Evolutionary conservation across 495 filamentous ascomycete genomes (phyloP), one percentile per base, ranked within the genome.

Genomic region (Parmelia sp.): DNA sequence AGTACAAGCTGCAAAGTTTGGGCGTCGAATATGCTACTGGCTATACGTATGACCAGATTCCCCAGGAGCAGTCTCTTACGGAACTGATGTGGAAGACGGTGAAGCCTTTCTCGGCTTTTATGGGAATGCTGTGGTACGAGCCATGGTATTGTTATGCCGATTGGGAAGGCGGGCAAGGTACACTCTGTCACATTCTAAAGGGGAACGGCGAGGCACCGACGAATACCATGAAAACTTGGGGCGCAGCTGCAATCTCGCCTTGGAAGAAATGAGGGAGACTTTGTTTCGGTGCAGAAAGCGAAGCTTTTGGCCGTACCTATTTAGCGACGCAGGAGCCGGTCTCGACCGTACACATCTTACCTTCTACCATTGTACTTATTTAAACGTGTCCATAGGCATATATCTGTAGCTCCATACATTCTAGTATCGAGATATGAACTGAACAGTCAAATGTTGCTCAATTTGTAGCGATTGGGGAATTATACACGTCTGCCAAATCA

Each of bases 61-160:
- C 39, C 55, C 64, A 69, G 64, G 66, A 69, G 36, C 64, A 64
- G 57, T 39, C 36, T n/a, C 63, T 65, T 21, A 69, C 64, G 36
- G 57, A 64, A n/a, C 33, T 69, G 64, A 69, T 69, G 67, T 69
- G 64, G 64, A 37, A 63, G 37, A 27, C 33, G 11, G 64, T 69
- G 27, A 66, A 66, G 57, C 23, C n/a, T 42, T 69, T 55, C 29
- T 29, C 44, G 21, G 53, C 25, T 21, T 66, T 66, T 19, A 37
- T 69, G 45, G 67, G 64, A 21, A 66, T 69, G 45, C 7, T 66
- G 45, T 69, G 67, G 67, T 69, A 58, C 25, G 67, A 69, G 65
- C 67, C 67, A 23, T 69, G 60, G 64, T 69, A 69, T 55, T 63
- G 64, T 35, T 61, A 66, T 40, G 33, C 51, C 36, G 55, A 69